phyloP scores from a whole-genome alignment of 2,329 filamentous ascomycete species.

The Monilinia fructicola region DNA sequence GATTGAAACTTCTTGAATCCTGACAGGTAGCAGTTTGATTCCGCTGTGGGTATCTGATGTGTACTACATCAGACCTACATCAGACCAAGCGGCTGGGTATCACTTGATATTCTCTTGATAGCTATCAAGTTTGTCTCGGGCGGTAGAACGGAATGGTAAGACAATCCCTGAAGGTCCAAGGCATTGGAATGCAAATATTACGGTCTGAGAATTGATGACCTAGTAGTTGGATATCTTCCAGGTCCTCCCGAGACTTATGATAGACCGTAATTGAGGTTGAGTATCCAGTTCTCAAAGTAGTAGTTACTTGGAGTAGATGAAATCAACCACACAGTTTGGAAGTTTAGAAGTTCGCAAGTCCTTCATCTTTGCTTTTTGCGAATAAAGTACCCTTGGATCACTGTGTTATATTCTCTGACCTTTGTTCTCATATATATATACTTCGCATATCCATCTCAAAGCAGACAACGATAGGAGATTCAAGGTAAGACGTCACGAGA shows the following conservation, averaged over 20 bases:
- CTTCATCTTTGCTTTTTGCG: neutral
- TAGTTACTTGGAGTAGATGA: too few species aligned
- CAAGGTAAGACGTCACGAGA: neutral
- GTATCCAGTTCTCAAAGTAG: too few species aligned
- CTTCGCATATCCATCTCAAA: neutral
- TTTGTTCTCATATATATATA: neutral
- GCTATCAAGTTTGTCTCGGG: neutral
- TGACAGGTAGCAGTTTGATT: neutral
- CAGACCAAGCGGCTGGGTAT: neutral
- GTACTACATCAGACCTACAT: neutral
- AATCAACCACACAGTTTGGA: too few species aligned
- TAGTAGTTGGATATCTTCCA: neutral
- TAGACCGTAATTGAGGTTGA: neutral
- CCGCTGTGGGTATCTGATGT: neutral
- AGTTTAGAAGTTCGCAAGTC: neutral
- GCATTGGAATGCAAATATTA: neutral
- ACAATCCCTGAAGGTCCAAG: neutral
- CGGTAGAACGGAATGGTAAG: neutral
- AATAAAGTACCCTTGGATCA: neutral
- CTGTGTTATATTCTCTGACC: neutral
- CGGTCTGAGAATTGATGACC: neutral
- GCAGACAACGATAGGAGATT: neutral
- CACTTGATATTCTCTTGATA: constrained; percentile 1
- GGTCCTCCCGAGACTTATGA: neutral
- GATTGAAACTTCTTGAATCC: neutral